Conservation (phyloP, 2,329 filamentous ascomycete species). For the Coleophoma eucalyptorum region DNA sequence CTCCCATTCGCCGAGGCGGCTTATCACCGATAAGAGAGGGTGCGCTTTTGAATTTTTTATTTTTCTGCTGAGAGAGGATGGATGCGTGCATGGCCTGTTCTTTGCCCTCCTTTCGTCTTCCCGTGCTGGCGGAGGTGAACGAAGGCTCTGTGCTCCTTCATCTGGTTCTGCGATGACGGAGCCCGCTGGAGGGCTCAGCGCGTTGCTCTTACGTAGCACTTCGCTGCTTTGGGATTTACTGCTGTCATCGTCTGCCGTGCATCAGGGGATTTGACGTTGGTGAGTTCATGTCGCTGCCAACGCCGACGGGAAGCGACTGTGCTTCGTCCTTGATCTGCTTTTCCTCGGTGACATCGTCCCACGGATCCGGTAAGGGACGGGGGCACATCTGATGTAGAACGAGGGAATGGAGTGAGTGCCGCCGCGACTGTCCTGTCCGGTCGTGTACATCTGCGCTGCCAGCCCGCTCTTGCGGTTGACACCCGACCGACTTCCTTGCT, state of each 20-base stretch:
- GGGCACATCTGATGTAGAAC: not conserved
- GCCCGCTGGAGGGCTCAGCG: conserved; percentile 3
- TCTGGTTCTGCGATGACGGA: conserved; percentile 1
- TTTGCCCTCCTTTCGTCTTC: too few species aligned
- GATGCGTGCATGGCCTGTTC: too few species aligned
- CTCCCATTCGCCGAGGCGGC: not conserved
- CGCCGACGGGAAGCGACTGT: not conserved
- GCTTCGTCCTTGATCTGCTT: too few species aligned
- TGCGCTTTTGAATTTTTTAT: too few species aligned
- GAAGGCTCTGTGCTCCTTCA: not conserved
- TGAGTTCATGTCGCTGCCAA: not conserved
- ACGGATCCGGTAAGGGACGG: not conserved
- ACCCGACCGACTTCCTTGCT: not conserved
- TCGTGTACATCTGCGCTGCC: not conserved
- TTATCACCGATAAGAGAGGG: too few species aligned
- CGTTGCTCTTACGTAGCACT: conserved; percentile 20
- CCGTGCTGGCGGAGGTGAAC: too few species aligned
- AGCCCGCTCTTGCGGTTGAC: not conserved
- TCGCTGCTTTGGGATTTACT: conserved; percentile 18
- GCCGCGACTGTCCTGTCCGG: not conserved
- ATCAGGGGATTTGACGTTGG: not conserved
- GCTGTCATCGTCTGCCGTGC: conserved; percentile 16
- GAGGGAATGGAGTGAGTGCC: too few species aligned
- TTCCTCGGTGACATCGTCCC: not conserved
- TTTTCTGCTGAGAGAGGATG: too few species aligned